A percentile compares a stretch with the other conserved stretches of the same genome.
Evolutionary conservation across 2,329 filamentous ascomycete species (phyloP).

Genomic region (Ophiobolus disseminans): DNA sequence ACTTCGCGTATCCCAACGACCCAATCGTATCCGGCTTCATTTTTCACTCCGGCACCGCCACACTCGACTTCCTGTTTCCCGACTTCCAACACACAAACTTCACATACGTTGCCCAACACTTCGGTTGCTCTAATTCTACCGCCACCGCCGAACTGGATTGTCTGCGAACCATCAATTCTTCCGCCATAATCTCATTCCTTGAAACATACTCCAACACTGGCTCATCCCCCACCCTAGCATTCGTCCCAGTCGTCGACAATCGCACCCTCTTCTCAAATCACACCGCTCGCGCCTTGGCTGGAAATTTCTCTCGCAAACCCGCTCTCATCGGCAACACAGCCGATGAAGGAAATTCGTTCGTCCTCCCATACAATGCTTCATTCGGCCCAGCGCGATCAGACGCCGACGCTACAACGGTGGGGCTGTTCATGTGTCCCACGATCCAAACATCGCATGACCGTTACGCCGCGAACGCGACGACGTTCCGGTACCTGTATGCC

Average conservation of each 20-base stretch:
- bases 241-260: slow-evolving; percentile 40
- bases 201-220: slow-evolving; percentile 36
- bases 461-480: slow-evolving; percentile 29
- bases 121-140: slow-evolving; percentile 41
- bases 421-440: slow-evolving; percentile 40
- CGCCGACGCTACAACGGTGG: slow-evolving; percentile 29
- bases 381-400: slow-evolving; percentile 32
- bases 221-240: slow-evolving; percentile 32
- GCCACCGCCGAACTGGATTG: slow-evolving; percentile 44
- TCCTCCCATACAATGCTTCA: slow-evolving; percentile 35
- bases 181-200: slow-evolving; percentile 43
- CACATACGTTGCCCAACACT: slow-evolving; percentile 45
- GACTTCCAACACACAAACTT: slow-evolving; percentile 46
- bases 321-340: slow-evolving; percentile 48
- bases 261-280: slow-evolving; percentile 46
- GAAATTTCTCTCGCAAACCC: slow-evolving; percentile 38
- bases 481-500: slow-evolving; percentile 49
- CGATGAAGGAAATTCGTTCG: slow-evolving; percentile 45
- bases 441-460: slow-evolving; percentile 38
- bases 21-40: slow-evolving; percentile 52
- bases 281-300: slow-evolving; percentile 37
- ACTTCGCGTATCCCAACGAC: slow-evolving; percentile 57
- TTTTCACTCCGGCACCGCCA: slow-evolving; percentile 33
- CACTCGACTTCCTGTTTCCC: slow-evolving; percentile 13
- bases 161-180: slow-evolving; percentile 41